Conservation (phyloP, 2,329 filamentous ascomycete genomes). For the Phialemoniopsis sp. region DNA sequence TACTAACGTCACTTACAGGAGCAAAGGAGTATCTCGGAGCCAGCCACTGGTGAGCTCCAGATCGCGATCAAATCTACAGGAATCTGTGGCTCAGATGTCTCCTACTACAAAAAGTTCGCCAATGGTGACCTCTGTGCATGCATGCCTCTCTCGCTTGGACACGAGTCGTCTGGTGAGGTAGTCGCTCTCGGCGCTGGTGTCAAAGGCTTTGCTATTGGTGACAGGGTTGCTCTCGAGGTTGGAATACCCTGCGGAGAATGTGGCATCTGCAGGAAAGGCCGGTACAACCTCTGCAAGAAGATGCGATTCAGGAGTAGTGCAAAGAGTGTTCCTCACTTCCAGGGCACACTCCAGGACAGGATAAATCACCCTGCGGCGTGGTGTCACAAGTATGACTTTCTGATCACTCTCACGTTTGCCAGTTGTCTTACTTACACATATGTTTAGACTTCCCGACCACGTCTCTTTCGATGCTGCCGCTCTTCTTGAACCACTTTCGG, state of each 20-base stretch:
- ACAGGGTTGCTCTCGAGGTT: constrained; percentile 55
- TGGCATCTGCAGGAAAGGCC: constrained; percentile 44
- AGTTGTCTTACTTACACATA: background rate
- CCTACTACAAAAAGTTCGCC: constrained; percentile 69
- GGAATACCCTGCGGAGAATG: constrained; percentile 50
- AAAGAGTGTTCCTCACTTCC: constrained; percentile 59
- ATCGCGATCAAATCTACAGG: constrained; percentile 62
- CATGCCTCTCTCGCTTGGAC: constrained; percentile 60
- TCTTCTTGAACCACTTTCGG: constrained; percentile 57
- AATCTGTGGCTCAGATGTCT: constrained; percentile 67
- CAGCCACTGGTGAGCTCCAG: constrained; percentile 53
- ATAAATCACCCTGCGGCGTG: constrained; percentile 59
- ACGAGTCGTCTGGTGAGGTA: constrained; percentile 57
- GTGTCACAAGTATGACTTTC: constrained; percentile 61
- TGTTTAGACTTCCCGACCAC: constrained; percentile 48
- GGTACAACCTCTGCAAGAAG: constrained; percentile 59
- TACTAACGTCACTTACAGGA: constrained; percentile 32
- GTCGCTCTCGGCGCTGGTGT: constrained; percentile 50
- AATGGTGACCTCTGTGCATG: constrained; percentile 67
- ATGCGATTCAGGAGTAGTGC: constrained; percentile 60
- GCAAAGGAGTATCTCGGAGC: constrained; percentile 41
- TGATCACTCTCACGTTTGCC: no score
- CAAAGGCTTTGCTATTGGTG: constrained; percentile 47
- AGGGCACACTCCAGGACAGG: constrained; percentile 57
- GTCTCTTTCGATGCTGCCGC: constrained; percentile 57